These are phyloP conservation scores for Rhodotorula toruloides DNA, from an alignment of 768 basidiomycete species.

Conservation along the genomic window DNA sequence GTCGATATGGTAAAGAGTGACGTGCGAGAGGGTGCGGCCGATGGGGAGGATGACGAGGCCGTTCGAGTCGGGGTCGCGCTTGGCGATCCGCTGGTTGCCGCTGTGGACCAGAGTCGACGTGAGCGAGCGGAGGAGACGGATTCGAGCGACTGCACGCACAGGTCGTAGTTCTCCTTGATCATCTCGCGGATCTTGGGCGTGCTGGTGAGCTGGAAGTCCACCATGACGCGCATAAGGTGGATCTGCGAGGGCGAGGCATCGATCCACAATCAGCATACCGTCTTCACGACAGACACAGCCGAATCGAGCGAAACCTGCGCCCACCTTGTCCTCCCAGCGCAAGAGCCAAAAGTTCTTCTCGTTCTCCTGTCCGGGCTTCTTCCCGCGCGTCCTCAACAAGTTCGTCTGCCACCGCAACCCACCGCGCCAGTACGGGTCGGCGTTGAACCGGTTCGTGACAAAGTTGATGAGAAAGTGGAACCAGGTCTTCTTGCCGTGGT, in stretches of 20 bases:
- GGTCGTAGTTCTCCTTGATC: constrained; percentile 24
- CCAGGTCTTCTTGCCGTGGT: constrained; percentile 34
- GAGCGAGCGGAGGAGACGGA: not conserved
- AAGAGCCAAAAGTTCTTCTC: constrained; percentile 26
- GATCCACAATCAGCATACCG: too few species aligned
- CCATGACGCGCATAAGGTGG: constrained; percentile 24
- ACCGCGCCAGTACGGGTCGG: not conserved
- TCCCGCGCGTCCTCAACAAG: constrained; percentile 20
- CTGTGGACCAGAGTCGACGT: not conserved
- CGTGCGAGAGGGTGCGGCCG: constrained; percentile 18
- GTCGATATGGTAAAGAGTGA: constrained; percentile 29
- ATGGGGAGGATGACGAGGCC: constrained; percentile 28
- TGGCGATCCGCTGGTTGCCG: constrained; percentile 31
- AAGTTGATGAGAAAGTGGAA: constrained; percentile 35
- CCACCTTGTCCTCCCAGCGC: constrained; percentile 34
- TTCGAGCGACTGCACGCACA: too few species aligned
- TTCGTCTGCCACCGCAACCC: constrained; percentile 30
- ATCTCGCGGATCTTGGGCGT: not conserved
- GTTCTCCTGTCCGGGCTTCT: constrained; percentile 29
- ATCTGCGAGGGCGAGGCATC: not conserved
- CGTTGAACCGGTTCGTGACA: constrained; percentile 3
- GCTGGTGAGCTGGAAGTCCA: constrained; percentile 20
- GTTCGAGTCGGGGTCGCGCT: constrained; percentile 18
- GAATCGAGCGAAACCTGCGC: not conserved
- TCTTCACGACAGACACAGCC: not conserved